These are phyloP conservation scores for Lactifluus volemus DNA, from an alignment of 768 basidiomycete genomes.

Conservation along the genomic window DNA sequence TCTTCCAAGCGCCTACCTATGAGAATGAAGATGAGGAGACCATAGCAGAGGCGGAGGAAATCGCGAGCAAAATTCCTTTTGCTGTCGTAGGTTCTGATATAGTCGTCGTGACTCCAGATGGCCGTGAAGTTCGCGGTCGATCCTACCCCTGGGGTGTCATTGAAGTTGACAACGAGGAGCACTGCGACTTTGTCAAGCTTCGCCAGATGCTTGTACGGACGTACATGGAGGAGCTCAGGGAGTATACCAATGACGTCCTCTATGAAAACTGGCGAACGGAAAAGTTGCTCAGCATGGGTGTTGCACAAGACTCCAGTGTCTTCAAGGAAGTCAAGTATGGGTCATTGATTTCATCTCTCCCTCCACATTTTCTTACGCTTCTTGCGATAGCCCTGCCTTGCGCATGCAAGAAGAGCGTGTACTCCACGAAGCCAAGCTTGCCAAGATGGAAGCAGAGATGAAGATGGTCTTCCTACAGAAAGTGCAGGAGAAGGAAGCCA, in stretches of 20 bases:
- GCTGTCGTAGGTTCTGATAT: conserved; percentile 94
- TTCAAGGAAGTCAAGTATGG: conserved; percentile 99
- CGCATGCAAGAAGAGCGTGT: conserved; percentile 94
- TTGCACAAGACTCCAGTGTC: conserved; percentile 92
- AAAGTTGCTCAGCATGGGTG: conserved; percentile 95
- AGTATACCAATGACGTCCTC: conserved; percentile 90
- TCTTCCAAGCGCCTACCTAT: conserved; percentile 96
- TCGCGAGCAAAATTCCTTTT: conserved; percentile 96
- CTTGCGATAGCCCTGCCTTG: conserved; percentile 69
- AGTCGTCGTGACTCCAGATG: conserved; percentile 74
- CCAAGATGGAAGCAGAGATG: conserved; percentile 99
- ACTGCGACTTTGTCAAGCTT: conserved; percentile 99
- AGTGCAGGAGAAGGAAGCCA: conserved; percentile 98
- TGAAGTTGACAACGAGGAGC: conserved; percentile 98
- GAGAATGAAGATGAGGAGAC: conserved; percentile 99
- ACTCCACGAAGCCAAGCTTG: conserved; percentile 92
- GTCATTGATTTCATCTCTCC: neutral
- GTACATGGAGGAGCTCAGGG: conserved; percentile 98
- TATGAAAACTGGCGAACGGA: conserved; percentile 99
- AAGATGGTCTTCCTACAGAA: conserved; percentile 99
- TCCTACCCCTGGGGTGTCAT: conserved; percentile 98
- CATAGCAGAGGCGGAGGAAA: conserved; percentile 93
- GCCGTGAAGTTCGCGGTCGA: conserved; percentile 89
- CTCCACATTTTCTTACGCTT: neutral
- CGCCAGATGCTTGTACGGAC: conserved; percentile 99